A percentile compares a stretch with the other conserved stretches of the same genome.
Evolutionary conservation across 2,329 filamentous ascomycete genomes (phyloP).

Genomic region (Alternaria triticimaculans): DNA sequence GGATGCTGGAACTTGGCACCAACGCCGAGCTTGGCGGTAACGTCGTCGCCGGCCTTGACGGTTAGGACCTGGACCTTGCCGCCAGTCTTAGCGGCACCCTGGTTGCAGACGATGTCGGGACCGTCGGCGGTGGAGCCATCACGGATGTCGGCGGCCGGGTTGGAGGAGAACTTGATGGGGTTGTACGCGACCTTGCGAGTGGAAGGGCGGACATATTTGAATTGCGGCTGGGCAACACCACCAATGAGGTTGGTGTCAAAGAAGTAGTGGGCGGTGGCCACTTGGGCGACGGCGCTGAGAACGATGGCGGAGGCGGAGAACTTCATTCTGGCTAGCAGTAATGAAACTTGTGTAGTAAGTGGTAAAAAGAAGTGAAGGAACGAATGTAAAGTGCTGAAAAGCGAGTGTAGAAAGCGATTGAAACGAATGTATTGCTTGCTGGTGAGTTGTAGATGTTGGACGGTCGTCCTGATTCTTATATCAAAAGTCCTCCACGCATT

Average conservation of each 20-base stretch:
- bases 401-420: slow-evolving; percentile 6
- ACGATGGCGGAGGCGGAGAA: slow-evolving; percentile 10
- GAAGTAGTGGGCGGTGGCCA: slow-evolving; percentile 35
- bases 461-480: neutral
- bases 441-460: neutral
- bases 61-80: slow-evolving; percentile 21
- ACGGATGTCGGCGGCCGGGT: slow-evolving; percentile 20
- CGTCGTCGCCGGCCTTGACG: slow-evolving; percentile 30
- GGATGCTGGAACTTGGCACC: slow-evolving; percentile 32
- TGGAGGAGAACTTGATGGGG: slow-evolving; percentile 31
- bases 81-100: slow-evolving; percentile 20
- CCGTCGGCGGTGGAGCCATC: slow-evolving; percentile 29
- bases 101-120: slow-evolving; percentile 37
- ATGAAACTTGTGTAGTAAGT: slow-evolving; percentile 2
- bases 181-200: slow-evolving; percentile 29
- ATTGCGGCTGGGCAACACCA: slow-evolving; percentile 16
- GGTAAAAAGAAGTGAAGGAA: neutral
- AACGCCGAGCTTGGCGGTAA: slow-evolving; percentile 29
- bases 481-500: neutral
- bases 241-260: slow-evolving; percentile 28
- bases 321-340: slow-evolving; percentile 14
- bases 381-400: slow-evolving; percentile 1
- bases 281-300: slow-evolving; percentile 9
- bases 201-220: slow-evolving; percentile 31
- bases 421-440: slow-evolving; percentile 1